These are phyloP conservation scores for Lasiosphaeria hispida DNA, from an alignment of 495 filamentous ascomycete genomes.

Conservation along the genomic window DNA sequence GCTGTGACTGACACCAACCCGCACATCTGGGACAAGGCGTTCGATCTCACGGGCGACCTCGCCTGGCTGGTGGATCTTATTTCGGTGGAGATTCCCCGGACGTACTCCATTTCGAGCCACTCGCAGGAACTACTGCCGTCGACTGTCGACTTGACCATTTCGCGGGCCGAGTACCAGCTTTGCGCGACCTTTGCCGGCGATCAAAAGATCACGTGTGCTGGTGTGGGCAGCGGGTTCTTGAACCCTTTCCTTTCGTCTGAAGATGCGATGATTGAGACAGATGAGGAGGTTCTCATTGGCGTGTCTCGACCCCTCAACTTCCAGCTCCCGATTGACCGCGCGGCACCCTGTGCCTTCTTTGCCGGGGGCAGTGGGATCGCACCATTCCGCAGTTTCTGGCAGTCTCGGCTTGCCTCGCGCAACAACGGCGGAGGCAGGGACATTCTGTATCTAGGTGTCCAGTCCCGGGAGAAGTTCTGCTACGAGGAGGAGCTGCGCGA, in stretches of 20 bases:
- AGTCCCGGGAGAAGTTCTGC: constrained; percentile 50
- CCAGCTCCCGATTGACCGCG: constrained; percentile 45
- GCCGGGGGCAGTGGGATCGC: constrained; percentile 52
- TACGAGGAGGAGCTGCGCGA: constrained; percentile 50
- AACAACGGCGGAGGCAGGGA: constrained; percentile 40
- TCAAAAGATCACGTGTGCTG: constrained; percentile 33
- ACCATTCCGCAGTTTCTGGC: constrained; percentile 52
- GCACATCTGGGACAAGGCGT: constrained; percentile 49
- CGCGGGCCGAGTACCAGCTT: constrained; percentile 46
- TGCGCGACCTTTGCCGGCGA: constrained; percentile 39
- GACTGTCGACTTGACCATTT: constrained; percentile 47
- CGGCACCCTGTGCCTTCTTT: constrained; percentile 50
- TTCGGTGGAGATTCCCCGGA: constrained; percentile 47
- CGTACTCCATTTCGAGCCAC: constrained; percentile 49
- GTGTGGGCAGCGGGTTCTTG: constrained; percentile 50
- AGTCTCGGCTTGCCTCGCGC: constrained; percentile 36
- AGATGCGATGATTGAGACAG: constrained; percentile 32
- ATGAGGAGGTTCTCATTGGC: constrained; percentile 45
- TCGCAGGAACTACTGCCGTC: constrained; percentile 47
- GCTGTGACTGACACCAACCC: constrained; percentile 44
- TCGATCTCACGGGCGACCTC: constrained; percentile 38
- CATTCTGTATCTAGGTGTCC: constrained; percentile 50
- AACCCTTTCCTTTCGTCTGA: constrained; percentile 39
- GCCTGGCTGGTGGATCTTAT: constrained; percentile 47
- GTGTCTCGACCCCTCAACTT: constrained; percentile 50